Evolutionary conservation across 2,329 filamentous ascomycete species (phyloP).

Genomic region (Leptographium procerum): DNA sequence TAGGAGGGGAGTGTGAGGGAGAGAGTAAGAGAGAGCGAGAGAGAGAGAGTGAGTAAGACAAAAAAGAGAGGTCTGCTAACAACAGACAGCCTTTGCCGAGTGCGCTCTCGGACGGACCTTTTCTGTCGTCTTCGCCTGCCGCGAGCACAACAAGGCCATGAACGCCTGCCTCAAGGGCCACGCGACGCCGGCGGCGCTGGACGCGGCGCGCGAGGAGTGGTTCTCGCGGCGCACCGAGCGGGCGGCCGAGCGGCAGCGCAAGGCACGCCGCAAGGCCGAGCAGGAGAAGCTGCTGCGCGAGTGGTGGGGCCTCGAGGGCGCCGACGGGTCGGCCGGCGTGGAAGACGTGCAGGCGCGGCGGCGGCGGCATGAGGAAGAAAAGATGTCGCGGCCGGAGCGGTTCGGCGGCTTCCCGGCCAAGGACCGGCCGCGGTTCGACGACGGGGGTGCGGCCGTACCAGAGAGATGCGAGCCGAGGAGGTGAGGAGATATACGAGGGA

Average conservation of each 20-base stretch:
- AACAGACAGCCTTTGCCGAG: conserved; percentile 70
- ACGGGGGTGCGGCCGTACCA: too few species aligned
- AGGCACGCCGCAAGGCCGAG: conserved; percentile 45
- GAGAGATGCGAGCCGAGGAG: background rate
- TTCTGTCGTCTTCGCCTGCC: conserved; percentile 78
- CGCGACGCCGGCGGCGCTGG: conserved; percentile 74
- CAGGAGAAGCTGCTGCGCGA: conserved; percentile 55
- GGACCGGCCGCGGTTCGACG: conserved; percentile 20
- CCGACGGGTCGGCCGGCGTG: conserved; percentile 20
- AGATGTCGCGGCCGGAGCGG: conserved; percentile 41
- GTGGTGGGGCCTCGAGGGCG: conserved; percentile 48
- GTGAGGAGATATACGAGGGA: background rate
- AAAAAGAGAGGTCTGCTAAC: background rate
- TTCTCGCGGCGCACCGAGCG: conserved; percentile 67
- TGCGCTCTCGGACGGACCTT: conserved; percentile 82
- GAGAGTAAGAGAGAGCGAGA: background rate
- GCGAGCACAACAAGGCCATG: conserved; percentile 70
- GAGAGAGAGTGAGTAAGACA: background rate
- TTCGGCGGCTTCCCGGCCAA: conserved; percentile 40
- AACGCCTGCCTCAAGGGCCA: conserved; percentile 86
- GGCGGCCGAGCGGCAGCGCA: conserved; percentile 53
- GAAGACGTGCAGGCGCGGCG: conserved; percentile 32
- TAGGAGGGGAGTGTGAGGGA: background rate
- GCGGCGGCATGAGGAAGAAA: conserved; percentile 38
- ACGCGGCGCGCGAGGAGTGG: conserved; percentile 87